Evolutionary conservation across 1,284 basidiomycete species (phyloP), one percentile per base, ranked within the genome.

Genomic region (Microbotryum intermedium): DNA sequence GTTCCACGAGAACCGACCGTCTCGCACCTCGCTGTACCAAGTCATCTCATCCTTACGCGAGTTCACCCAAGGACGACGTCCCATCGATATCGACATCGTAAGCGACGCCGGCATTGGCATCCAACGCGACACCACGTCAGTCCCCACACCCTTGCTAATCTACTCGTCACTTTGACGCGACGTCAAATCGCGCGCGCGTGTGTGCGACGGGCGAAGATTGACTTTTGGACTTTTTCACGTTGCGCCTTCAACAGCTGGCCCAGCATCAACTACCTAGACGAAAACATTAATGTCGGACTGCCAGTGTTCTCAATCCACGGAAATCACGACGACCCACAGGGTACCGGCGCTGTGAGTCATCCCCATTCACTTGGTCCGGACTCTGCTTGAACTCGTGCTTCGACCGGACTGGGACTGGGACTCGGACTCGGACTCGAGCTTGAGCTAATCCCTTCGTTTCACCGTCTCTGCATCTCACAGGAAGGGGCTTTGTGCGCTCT

Each of bases 301-400:
- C 95, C 95, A 3, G 87, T 97, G 25, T 99, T 99, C 76, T 97
- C 93, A 0, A 98, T 99, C 50, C 94, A 99, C 71, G 95, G 94
- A 47, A 99, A 99, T 72, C 95, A 99, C 74, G 95, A 99, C 72
- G 94, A 99, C 70, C 94, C 95, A 34, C 95, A 98, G 76, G 95
- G 94, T 25, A 86, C 91, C 13, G 92, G 92, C 16, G 81, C 88
- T 11, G 90, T 90, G 70, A 67, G 87, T 74, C 23, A 44, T 28
- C 20, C 25, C 21, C 11, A 9, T n/a, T 42, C 30, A 3, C 29
- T n/a, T 16, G 13, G 34, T 39, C 34, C 34, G 34, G 18, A 1
- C 18, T 6, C 18, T 16, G 11, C 34, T 16, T 16, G 34, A 39
- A 39, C 11, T 11, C 34, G 34, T 13, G 34, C 29, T 5, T 30